Conservation (phyloP, 805 yeast species). For the Sugiyamaella floridensis region DNA sequence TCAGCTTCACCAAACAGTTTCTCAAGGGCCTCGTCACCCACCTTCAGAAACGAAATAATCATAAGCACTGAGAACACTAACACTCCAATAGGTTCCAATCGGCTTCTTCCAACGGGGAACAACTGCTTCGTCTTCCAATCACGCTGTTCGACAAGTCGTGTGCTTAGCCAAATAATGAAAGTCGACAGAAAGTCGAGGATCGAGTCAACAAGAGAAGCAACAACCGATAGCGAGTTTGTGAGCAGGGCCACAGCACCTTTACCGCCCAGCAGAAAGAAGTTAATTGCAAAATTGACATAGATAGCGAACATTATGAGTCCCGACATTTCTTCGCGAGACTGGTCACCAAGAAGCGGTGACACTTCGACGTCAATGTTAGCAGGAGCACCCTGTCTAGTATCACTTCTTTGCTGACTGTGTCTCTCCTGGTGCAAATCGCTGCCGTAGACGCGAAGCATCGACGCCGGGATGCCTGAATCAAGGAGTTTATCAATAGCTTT, state of each 20-base stretch:
- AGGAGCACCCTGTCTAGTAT: slow-evolving; percentile 38
- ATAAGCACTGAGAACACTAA: slow-evolving; percentile 66
- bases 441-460: slow-evolving; percentile 58
- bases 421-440: slow-evolving; percentile 25
- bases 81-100: slow-evolving; percentile 74
- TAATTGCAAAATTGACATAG: slow-evolving; percentile 53
- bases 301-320: slow-evolving; percentile 53
- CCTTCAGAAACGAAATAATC: slow-evolving; percentile 64
- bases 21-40: slow-evolving; percentile 55
- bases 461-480: slow-evolving; percentile 62
- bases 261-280: slow-evolving; percentile 49
- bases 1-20: slow-evolving; percentile 34
- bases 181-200: slow-evolving; percentile 68
- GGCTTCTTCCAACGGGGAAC: slow-evolving; percentile 63
- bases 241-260: slow-evolving; percentile 54
- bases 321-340: slow-evolving; percentile 40
- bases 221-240: slow-evolving; percentile 64
- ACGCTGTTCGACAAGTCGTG: slow-evolving; percentile 34
- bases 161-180: slow-evolving; percentile 58
- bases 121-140: slow-evolving; percentile 39
- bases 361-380: slow-evolving; percentile 56
- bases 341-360: slow-evolving; percentile 42
- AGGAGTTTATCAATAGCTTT: slow-evolving; percentile 55
- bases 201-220: slow-evolving; percentile 76
- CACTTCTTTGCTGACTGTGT: not conserved